These are phyloP conservation scores for Leishmania tarentolae DNA, from an alignment of 208 protist species.

Conservation along the genomic window DNA sequence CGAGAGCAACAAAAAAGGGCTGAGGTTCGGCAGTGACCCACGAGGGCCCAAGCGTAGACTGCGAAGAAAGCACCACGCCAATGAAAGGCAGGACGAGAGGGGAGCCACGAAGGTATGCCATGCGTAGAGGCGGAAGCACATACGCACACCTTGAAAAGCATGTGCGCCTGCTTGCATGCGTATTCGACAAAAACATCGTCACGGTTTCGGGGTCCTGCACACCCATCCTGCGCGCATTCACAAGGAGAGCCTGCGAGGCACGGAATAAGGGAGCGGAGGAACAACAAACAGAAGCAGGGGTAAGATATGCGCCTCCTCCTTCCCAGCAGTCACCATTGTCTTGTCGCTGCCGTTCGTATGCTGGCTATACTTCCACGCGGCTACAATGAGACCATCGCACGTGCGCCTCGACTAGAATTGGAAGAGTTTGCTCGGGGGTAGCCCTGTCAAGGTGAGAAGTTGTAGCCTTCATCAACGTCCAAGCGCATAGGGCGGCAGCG, in stretches of 20 bases:
- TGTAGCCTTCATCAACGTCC: not conserved
- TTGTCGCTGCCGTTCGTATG: not conserved
- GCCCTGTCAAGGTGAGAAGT: not conserved
- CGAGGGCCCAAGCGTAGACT: not conserved
- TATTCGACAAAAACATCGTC: not conserved
- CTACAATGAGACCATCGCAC: not conserved
- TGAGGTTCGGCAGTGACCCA: too few relatives aligned
- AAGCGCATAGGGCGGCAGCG: not conserved
- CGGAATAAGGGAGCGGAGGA: not conserved
- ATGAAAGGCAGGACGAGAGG: not conserved
- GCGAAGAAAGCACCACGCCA: not conserved
- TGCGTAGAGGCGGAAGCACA: not conserved
- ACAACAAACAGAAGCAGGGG: not conserved
- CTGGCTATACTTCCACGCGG: not conserved
- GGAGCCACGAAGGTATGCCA: not conserved
- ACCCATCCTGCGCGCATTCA: not conserved
- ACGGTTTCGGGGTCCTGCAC: too few relatives aligned
- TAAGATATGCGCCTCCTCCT: not conserved
- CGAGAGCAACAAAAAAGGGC: not conserved
- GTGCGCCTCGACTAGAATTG: not conserved
- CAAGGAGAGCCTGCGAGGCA: not conserved
- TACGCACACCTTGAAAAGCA: not conserved
- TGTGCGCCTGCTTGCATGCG: not conserved
- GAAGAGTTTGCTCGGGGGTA: not conserved
- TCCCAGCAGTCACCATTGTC: not conserved